Conservation (phyloP, 208 protist species). For the Trypanosoma platydactyli region DNA sequence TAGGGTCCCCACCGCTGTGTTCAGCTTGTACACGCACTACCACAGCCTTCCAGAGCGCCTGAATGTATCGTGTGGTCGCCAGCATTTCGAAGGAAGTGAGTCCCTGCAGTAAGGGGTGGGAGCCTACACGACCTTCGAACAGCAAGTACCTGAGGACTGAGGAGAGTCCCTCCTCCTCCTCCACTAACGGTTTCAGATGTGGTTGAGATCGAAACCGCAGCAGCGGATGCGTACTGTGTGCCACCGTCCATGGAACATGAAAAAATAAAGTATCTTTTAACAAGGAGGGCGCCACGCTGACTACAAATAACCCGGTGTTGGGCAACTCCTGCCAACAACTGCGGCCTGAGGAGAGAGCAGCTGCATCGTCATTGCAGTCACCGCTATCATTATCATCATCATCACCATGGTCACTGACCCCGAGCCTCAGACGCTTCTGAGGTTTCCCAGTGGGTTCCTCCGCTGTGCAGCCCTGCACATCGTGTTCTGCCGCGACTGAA, state of each 20-base stretch:
- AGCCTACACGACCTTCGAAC: slow-evolving; percentile 10
- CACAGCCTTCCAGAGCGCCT: slow-evolving; percentile 73
- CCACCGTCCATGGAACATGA: slow-evolving; percentile 39
- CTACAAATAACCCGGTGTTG: slow-evolving; percentile 56
- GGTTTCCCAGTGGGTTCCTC: background rate
- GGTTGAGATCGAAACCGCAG: slow-evolving; percentile 63
- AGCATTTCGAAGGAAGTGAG: slow-evolving; percentile 21
- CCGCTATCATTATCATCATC: slow-evolving; percentile 3
- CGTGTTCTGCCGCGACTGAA: slow-evolving; percentile 68
- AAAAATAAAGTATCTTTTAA: slow-evolving; percentile 1
- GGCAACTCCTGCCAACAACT: slow-evolving; percentile 70
- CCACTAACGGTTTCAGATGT: slow-evolving; percentile 16
- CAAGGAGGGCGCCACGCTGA: slow-evolving; percentile 20
- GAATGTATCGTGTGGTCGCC: slow-evolving; percentile 60
- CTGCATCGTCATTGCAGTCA: background rate
- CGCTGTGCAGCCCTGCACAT: background rate
- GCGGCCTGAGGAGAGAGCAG: background rate
- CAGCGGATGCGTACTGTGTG: slow-evolving; percentile 29
- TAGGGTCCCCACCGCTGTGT: slow-evolving; percentile 47
- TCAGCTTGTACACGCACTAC: slow-evolving; percentile 53
- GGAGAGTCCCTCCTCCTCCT: slow-evolving; percentile 4
- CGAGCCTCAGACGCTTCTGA: slow-evolving; percentile 15
- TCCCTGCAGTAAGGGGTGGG: slow-evolving; percentile 20
- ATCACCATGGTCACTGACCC: background rate
- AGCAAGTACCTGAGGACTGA: slow-evolving; percentile 4